phyloP scores from a whole-genome alignment of 163 green algal genomes.

The Chlorella variabilis region DNA sequence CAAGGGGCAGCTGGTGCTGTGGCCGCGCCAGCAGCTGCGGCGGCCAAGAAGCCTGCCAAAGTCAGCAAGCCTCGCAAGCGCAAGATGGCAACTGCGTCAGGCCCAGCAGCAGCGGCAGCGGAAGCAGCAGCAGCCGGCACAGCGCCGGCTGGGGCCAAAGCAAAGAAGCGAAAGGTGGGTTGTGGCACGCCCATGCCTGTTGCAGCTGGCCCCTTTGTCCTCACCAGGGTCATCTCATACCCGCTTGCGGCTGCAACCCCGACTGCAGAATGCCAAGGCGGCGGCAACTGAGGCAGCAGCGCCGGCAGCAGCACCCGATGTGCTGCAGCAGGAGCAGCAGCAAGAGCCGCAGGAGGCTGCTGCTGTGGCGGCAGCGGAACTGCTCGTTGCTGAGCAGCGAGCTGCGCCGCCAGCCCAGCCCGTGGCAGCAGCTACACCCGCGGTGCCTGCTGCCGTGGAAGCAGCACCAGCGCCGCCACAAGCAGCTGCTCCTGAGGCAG shows the following conservation, averaged over 20 bases:
- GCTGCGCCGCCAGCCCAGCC: too few relatives aligned
- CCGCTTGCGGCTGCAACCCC: neutral
- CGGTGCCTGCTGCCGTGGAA: too few relatives aligned
- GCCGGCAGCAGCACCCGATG: neutral
- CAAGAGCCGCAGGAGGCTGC: neutral
- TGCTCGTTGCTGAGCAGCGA: too few relatives aligned
- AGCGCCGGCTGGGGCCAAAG: neutral
- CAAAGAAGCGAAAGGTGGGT: conserved; percentile 19
- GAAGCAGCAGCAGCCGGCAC: neutral
- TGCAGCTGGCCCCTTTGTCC: too few relatives aligned
- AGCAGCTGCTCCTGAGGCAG: neutral
- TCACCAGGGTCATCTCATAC: neutral
- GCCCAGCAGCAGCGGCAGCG: neutral
- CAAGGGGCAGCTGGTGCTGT: neutral
- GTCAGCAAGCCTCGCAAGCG: conserved; percentile 32
- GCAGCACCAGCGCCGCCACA: too few relatives aligned
- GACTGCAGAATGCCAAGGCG: neutral
- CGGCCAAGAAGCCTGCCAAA: conserved; percentile 22
- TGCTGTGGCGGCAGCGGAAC: neutral
- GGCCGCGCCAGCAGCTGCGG: neutral
- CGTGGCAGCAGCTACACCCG: neutral
- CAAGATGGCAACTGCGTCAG: neutral
- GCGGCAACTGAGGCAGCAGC: neutral
- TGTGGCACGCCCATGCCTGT: too few relatives aligned
- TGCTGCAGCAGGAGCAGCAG: neutral